These are phyloP conservation scores for Rusavskia elegans DNA, from an alignment of 495 filamentous ascomycete genomes.

Conservation along the genomic window DNA sequence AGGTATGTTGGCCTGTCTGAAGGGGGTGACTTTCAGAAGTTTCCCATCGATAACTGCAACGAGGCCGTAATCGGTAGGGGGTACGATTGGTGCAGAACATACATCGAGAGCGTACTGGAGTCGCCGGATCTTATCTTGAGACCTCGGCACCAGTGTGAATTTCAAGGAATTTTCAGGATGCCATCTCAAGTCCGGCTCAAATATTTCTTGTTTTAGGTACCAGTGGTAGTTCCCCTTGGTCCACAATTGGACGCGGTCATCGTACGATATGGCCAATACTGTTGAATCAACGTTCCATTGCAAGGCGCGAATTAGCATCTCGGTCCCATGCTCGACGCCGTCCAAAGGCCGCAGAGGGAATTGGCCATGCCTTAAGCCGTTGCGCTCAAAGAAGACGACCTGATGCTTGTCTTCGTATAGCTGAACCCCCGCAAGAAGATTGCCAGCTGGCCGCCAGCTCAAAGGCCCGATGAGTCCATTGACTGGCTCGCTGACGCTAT, in stretches of 20 bases:
- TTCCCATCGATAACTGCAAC: constrained; percentile 81
- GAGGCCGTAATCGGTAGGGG: constrained; percentile 65
- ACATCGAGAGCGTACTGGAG: background rate
- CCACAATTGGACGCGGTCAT: constrained; percentile 78
- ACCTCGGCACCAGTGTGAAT: constrained; percentile 32
- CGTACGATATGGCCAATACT: constrained; percentile 65
- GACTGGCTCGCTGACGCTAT: constrained; percentile 87
- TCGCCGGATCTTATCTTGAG: constrained; percentile 15
- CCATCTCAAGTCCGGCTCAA: constrained; percentile 43
- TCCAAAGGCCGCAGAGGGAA: constrained; percentile 57
- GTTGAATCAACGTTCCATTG: constrained; percentile 86
- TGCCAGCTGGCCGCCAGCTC: constrained; percentile 84
- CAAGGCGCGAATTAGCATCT: constrained; percentile 39
- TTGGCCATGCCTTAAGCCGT: constrained; percentile 85
- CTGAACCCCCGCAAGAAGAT: constrained; percentile 75
- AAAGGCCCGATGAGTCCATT: constrained; percentile 73
- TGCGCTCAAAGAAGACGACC: constrained; percentile 91
- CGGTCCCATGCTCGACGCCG: constrained; percentile 38
- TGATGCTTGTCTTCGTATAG: constrained; percentile 50
- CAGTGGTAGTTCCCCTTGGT: constrained; percentile 95
- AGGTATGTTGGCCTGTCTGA: constrained; percentile 69
- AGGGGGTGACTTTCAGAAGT: constrained; percentile 71
- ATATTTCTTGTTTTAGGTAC: constrained; percentile 90
- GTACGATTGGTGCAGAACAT: constrained; percentile 44
- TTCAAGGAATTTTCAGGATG: constrained; percentile 69